A percentile compares a stretch with the other conserved stretches of the same genome.
phyloP scores from a whole-genome alignment of 768 basidiomycete species.

The Clathrus columnatus region DNA sequence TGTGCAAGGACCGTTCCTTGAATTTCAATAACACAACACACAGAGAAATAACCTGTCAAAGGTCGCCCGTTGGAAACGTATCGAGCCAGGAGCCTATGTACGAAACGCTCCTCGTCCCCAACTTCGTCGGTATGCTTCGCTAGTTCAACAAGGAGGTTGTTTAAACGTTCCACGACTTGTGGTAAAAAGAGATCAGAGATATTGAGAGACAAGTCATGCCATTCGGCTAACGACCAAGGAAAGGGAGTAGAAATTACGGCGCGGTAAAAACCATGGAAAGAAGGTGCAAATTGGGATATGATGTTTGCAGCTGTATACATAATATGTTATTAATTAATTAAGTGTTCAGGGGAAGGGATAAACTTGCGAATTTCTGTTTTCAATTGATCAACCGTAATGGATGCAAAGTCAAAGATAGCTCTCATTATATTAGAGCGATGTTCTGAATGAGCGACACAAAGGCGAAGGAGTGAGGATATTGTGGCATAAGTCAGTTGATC shows the following conservation, averaged over 20 bases:
- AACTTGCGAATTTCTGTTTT: slow-evolving; percentile 46
- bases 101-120: slow-evolving; percentile 41
- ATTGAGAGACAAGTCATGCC: slow-evolving; percentile 45
- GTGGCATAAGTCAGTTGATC: slow-evolving; percentile 79
- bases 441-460: slow-evolving; percentile 46
- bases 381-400: slow-evolving; percentile 47
- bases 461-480: slow-evolving; percentile 62
- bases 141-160: slow-evolving; percentile 58
- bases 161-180: slow-evolving; percentile 63
- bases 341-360: neutral
- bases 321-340: neutral
- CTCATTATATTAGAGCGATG: slow-evolving; percentile 41
- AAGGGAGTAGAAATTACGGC: slow-evolving; percentile 75
- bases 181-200: slow-evolving; percentile 56
- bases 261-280: slow-evolving; percentile 80
- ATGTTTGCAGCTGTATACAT: slow-evolving; percentile 53
- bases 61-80: slow-evolving; percentile 72
- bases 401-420: slow-evolving; percentile 57
- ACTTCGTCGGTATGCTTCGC: slow-evolving; percentile 44
- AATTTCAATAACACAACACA: slow-evolving; percentile 83
- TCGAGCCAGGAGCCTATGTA: slow-evolving; percentile 62
- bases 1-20: slow-evolving; percentile 82
- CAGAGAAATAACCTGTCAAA: slow-evolving; percentile 76
- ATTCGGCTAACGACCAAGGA: slow-evolving; percentile 61
- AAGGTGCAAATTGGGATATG: slow-evolving; percentile 68